phyloP scores from a whole-genome alignment of 768 basidiomycete species.

The Mycena metata region DNA sequence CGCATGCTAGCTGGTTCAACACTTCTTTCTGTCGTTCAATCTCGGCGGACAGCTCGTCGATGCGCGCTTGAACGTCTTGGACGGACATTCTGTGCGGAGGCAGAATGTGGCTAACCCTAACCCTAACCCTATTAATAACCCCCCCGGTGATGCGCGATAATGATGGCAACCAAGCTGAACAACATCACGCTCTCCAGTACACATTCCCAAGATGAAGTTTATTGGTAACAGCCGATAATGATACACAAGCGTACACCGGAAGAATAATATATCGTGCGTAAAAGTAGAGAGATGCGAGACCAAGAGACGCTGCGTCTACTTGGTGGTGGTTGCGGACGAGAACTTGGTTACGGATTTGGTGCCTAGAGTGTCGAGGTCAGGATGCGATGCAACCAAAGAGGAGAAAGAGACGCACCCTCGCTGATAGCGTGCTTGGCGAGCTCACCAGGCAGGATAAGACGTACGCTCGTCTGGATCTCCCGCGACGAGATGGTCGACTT shows the following conservation, averaged over 20 bases:
- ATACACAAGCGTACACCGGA: constrained; percentile 34
- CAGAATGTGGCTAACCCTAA: too few species aligned
- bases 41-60: neutral
- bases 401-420: constrained; percentile 69
- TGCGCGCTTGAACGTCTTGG: neutral
- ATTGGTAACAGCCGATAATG: constrained; percentile 25
- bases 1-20: neutral
- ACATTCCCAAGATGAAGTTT: constrained; percentile 23
- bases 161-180: too few species aligned
- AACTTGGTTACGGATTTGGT: constrained; percentile 57
- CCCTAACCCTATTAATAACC: too few species aligned
- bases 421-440: constrained; percentile 93
- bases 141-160: too few species aligned
- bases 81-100: neutral
- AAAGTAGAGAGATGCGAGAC: constrained; percentile 15
- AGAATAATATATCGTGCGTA: constrained; percentile 34
- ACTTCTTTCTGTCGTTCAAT: neutral
- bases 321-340: constrained; percentile 65
- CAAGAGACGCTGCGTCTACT: constrained; percentile 42
- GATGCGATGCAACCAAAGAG: neutral
- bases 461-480: constrained; percentile 97
- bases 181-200: too few species aligned
- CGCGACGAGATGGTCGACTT: constrained; percentile 99
- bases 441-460: constrained; percentile 96
- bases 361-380: constrained; percentile 24